Base-by-base conservation (phyloP, 192 early-diverging fungal species). In the Piromyces sp. region DNA sequence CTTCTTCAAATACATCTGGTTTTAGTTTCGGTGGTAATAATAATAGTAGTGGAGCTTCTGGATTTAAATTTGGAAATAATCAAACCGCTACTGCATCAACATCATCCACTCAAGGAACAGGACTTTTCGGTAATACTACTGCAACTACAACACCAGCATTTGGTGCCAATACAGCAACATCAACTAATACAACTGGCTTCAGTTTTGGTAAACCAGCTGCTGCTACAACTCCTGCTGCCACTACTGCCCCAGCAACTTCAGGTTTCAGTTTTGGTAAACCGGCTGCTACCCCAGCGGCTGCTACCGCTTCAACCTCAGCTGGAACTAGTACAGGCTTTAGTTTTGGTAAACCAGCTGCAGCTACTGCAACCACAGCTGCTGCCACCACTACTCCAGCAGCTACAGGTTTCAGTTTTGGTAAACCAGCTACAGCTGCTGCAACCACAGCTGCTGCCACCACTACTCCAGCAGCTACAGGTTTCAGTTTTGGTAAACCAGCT, bases 291-390 rank as follows among this genome's bases (percentile, higher is more conserved):
- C 38, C 82, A 2, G 29, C 82, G 29, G n/a, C 87, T 22, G 82
- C 85, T 36, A 4, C 86, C 51, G 80, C 88, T 29, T 82, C 87
- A 1, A 83, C 84, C 28, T 13, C 80, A 80, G 36, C 83, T 42
- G 13, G 11, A 5, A 1, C 37, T 38, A 12, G 5, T 36, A 12
- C 5, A 7, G 37, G 37, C 14, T 38, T 38, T 13, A 38, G 37
- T 38, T 38, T 38, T 38, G 37, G 37, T 38, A 38, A 38, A 38
- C 68, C 83, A 80, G 80, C 86, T 17, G 30, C 88, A 6, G 79
- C 87, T 5, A 80, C 87, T 19, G n/a, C 86, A 30, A 36, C 83
- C 68, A 86, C 82, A 28, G 78, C 82, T 16, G 29, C 82, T 28
- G 29, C 33, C 81, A 2, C 16, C 13, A 33, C 13, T 33, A 79